These are phyloP conservation scores for Lepiota venenata DNA, from an alignment of 768 basidiomycete species.

Conservation along the genomic window DNA sequence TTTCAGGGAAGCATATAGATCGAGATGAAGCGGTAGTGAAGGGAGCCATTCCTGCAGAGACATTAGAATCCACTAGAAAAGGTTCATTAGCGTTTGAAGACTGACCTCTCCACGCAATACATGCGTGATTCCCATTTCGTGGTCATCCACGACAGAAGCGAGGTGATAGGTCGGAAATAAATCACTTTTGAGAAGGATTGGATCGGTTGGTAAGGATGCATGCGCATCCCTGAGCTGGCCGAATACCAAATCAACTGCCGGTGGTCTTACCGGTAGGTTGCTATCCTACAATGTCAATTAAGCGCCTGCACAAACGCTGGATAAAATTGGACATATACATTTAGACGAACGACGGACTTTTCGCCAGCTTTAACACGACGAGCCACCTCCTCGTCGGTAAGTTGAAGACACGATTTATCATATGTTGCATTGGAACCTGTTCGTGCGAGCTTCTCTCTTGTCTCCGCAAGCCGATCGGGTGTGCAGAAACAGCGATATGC, in stretches of 20 bases:
- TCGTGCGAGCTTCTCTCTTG: constrained; percentile 66
- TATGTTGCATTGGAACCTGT: constrained; percentile 79
- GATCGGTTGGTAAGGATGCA: constrained; percentile 81
- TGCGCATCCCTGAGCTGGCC: constrained; percentile 71
- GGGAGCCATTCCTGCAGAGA: constrained; percentile 86
- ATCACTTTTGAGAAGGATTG: constrained; percentile 90
- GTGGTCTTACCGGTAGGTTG: constrained; percentile 45
- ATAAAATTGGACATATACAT: constrained; percentile 47
- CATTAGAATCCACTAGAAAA: neutral
- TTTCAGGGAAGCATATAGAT: constrained; percentile 78
- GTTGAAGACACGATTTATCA: constrained; percentile 83
- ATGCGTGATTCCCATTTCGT: constrained; percentile 94
- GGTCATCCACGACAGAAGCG: constrained; percentile 93
- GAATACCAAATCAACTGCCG: constrained; percentile 71
- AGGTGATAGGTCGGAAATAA: constrained; percentile 95
- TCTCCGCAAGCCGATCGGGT: constrained; percentile 61
- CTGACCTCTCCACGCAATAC: constrained; percentile 89
- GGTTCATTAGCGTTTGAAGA: neutral
- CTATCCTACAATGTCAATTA: constrained; percentile 43
- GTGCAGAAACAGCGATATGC: constrained; percentile 97
- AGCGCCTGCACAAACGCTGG: neutral
- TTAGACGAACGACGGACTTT: constrained; percentile 80
- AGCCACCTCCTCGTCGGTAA: constrained; percentile 83
- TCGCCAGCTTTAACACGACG: constrained; percentile 73
- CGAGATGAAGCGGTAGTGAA: constrained; percentile 87